phyloP scores from a whole-genome alignment of 371 early-diverging fungal genomes.

The Catenaria anguillulae region DNA sequence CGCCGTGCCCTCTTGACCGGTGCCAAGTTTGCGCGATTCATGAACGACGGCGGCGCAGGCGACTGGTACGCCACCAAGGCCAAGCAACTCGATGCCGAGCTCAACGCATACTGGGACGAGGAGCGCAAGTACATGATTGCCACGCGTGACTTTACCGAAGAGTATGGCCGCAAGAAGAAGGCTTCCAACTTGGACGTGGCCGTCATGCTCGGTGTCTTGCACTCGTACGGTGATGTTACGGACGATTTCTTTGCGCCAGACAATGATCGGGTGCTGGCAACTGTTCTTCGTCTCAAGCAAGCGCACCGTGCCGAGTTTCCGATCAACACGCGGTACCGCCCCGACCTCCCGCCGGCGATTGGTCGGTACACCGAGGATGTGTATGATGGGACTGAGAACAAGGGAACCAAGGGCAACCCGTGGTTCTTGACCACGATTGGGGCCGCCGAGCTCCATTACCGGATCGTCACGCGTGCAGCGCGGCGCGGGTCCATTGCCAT shows the following conservation, averaged over 20 bases:
- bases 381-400: too few relatives aligned
- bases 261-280: slow-evolving; percentile 28
- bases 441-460: slow-evolving; percentile 48
- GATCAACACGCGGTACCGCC: slow-evolving; percentile 26
- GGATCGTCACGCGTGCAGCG: slow-evolving; percentile 10
- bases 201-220: slow-evolving; percentile 41
- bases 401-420: slow-evolving; percentile 54
- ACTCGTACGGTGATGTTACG: slow-evolving; percentile 10
- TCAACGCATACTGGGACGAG: slow-evolving; percentile 32
- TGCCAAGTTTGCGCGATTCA: slow-evolving; percentile 22
- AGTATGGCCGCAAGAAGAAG: slow-evolving; percentile 24
- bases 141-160: slow-evolving; percentile 20
- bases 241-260: slow-evolving; percentile 11
- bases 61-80: slow-evolving; percentile 18
- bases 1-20: slow-evolving; percentile 38
- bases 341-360: slow-evolving; percentile 29
- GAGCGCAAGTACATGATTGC: slow-evolving; percentile 18
- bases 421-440: slow-evolving; percentile 53
- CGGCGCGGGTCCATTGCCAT: slow-evolving; percentile 19
- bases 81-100: slow-evolving; percentile 10
- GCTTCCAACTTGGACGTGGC: slow-evolving; percentile 40
- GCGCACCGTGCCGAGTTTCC: slow-evolving; percentile 31
- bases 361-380: slow-evolving; percentile 60
- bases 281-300: slow-evolving; percentile 26
- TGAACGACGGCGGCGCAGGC: slow-evolving; percentile 19